A percentile compares a stretch with the other conserved stretches of the same genome.
phyloP scores from a whole-genome alignment of 495 filamentous ascomycete genomes.

The Podospora pseudopauciseta region DNA sequence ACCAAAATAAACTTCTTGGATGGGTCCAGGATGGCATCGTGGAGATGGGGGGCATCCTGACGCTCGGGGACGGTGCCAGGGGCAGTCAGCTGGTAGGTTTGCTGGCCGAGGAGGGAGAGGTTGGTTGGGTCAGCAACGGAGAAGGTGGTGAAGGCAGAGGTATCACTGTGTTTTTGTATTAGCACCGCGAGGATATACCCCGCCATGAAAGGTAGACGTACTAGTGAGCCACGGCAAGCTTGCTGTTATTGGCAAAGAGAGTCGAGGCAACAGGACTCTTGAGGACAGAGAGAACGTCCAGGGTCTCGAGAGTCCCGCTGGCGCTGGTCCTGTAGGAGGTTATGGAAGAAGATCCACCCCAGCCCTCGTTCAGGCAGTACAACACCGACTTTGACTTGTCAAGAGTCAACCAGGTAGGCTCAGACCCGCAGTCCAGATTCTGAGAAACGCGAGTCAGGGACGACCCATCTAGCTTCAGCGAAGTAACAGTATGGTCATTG shows the following conservation, averaged over 20 bases:
- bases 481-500: slow-evolving; percentile 52
- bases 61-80: slow-evolving; percentile 52
- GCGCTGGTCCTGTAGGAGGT: slow-evolving; percentile 36
- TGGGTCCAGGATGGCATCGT: slow-evolving; percentile 66
- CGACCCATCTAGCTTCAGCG: slow-evolving; percentile 43
- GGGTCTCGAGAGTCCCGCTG: slow-evolving; percentile 39
- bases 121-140: slow-evolving; percentile 24
- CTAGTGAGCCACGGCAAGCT: slow-evolving; percentile 50
- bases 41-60: slow-evolving; percentile 67
- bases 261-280: slow-evolving; percentile 31
- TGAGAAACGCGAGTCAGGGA: slow-evolving; percentile 37
- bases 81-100: slow-evolving; percentile 45
- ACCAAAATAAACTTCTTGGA: slow-evolving; percentile 59
- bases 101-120: slow-evolving; percentile 43
- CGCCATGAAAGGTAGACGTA: slow-evolving; percentile 36
- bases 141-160: slow-evolving; percentile 21
- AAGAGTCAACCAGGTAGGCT: slow-evolving; percentile 57
- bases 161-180: slow-evolving; percentile 20
- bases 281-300: slow-evolving; percentile 42
- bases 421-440: slow-evolving; percentile 48
- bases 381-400: slow-evolving; percentile 46
- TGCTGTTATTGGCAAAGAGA: slow-evolving; percentile 38
- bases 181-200: neutral
- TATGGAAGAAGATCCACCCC: slow-evolving; percentile 37
- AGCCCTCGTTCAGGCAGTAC: slow-evolving; percentile 59